A percentile compares a stretch with the other conserved stretches of the same genome.
Conservation (phyloP, 768 basidiomycete genomes). For the Lactifluus subvellereus region DNA sequence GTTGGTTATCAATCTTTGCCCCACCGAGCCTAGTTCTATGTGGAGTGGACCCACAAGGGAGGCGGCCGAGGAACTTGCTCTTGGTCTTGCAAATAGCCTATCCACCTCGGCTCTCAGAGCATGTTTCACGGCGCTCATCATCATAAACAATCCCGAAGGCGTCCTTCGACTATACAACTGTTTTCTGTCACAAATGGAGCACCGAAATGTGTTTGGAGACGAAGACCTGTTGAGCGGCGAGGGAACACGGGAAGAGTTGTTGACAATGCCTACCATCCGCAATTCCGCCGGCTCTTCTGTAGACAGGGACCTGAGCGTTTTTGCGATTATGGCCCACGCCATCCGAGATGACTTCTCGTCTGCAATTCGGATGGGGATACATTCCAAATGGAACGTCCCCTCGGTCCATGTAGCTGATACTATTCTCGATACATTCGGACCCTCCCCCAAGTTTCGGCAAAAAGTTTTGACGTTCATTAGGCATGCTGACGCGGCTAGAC, state of each 20-base stretch:
- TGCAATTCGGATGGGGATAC: constrained; percentile 44
- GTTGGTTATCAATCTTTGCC: constrained; percentile 32
- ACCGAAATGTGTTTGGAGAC: constrained; percentile 4
- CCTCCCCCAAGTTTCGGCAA: constrained; percentile 37
- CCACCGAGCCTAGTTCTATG: constrained; percentile 7
- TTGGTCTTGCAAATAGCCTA: constrained; percentile 39
- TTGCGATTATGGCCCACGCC: constrained; percentile 56
- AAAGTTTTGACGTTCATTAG: constrained; percentile 43
- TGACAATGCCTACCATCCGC: neutral
- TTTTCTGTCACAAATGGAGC: constrained; percentile 9
- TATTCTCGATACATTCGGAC: constrained; percentile 37
- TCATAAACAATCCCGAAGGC: constrained; percentile 35
- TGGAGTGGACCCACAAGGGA: constrained; percentile 6
- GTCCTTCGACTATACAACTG: constrained; percentile 38
- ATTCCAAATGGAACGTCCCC: constrained; percentile 36
- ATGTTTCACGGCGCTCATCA: constrained; percentile 44
- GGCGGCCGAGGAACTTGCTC: constrained; percentile 30
- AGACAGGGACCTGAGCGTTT: constrained; percentile 39
- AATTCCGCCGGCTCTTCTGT: constrained; percentile 2
- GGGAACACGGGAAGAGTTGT: neutral
- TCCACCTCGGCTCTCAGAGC: constrained; percentile 44
- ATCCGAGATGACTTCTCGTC: constrained; percentile 51
- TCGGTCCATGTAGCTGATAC: constrained; percentile 30
- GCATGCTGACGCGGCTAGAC: constrained; percentile 46
- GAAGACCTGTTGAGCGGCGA: neutral